Evolutionary conservation across 2,329 filamentous ascomycete genomes (phyloP).

Genomic region (Ceratocystiopsis minuta): DNA sequence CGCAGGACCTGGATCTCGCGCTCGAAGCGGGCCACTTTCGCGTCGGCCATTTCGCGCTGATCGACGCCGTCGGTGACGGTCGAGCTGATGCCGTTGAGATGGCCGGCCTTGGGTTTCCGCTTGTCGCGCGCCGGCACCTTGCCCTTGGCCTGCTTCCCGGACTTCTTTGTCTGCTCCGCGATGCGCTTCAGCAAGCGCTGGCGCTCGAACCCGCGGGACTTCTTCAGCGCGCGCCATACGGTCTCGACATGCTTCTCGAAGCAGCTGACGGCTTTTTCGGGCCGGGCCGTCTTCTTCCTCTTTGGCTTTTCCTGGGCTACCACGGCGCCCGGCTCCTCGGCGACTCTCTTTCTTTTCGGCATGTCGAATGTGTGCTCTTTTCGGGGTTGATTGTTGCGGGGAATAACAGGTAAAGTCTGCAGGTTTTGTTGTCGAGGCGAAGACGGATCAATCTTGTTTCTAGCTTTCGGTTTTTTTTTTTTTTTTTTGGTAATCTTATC

Average conservation of each 20-base stretch:
- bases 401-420: too few species aligned
- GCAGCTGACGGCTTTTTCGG: conserved; percentile 5
- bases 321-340: not conserved
- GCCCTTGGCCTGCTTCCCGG: not conserved
- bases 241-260: conserved; percentile 19
- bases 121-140: too few species aligned
- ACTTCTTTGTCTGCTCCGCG: conserved; percentile 22
- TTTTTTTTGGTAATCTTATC: too few species aligned
- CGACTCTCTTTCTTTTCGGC: conserved; percentile 39
- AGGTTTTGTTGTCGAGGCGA: too few species aligned
- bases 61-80: conserved; percentile 7
- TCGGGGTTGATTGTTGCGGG: not conserved
- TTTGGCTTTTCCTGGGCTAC: too few species aligned
- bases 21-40: conserved; percentile 42
- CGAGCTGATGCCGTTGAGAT: not conserved
- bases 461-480: too few species aligned
- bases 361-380: conserved; percentile 16
- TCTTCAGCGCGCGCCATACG: conserved; percentile 49
- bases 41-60: conserved; percentile 7
- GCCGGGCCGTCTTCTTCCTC: not conserved
- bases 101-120: not conserved
- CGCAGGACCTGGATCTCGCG: conserved; percentile 39
- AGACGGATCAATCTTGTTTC: too few species aligned
- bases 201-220: conserved; percentile 57
- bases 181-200: conserved; percentile 52